These are phyloP conservation scores for Solanum chilense DNA, from an alignment of 257 asterid genomes.

Conservation along the genomic window DNA sequence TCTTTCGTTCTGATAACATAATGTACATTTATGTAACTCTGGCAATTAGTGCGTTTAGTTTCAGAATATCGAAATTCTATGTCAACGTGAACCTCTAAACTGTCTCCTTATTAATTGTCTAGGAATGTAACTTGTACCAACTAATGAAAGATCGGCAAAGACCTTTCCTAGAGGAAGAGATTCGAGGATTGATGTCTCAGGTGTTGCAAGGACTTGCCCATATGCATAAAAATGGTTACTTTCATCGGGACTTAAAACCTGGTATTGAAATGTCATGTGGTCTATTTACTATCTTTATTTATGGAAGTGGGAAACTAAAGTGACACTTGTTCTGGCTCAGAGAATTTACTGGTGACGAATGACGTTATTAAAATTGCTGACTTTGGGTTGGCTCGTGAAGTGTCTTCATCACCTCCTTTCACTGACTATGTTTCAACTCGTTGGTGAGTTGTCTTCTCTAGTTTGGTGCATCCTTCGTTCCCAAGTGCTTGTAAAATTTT, in stretches of 20 bases:
- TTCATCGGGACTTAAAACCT: constrained; percentile 94
- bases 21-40: neutral
- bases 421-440: constrained; percentile 99
- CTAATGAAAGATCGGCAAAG: constrained; percentile 60
- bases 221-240: constrained; percentile 75
- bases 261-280: constrained; percentile 37
- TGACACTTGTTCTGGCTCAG: constrained; percentile 23
- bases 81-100: neutral
- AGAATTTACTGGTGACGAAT: constrained; percentile 82
- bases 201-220: constrained; percentile 84
- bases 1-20: neutral
- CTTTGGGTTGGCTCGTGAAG: constrained; percentile 96
- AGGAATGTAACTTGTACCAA: constrained; percentile 88
- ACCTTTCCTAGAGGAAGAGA: constrained; percentile 71
- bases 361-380: constrained; percentile 80
- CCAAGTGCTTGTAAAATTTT: neutral
- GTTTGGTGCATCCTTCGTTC: neutral
- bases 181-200: constrained; percentile 75
- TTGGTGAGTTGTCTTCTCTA: constrained; percentile 51
- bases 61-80: neutral
- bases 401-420: constrained; percentile 80
- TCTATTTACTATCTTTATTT: neutral
- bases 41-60: neutral
- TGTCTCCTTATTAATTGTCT: constrained; percentile 1
- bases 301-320: neutral